phyloP scores from a whole-genome alignment of 306 rosid species.

The Glycyrrhiza uralensis region DNA sequence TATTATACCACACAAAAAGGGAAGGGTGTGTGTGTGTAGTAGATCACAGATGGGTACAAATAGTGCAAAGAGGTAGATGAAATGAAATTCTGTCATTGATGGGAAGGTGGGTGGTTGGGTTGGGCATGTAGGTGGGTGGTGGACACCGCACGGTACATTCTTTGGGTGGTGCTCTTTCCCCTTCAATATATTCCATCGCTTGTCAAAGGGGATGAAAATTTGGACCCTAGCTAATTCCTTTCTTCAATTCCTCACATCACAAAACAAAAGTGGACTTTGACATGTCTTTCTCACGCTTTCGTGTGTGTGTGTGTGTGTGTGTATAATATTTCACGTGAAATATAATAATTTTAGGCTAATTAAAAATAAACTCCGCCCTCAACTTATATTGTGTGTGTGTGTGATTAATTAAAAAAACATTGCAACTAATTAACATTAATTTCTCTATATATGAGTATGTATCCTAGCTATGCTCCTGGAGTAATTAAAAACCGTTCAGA shows the following conservation, averaged over 20 bases:
- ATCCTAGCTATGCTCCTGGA: background rate
- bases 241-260: constrained; percentile 29
- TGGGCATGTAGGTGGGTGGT: constrained; percentile 36
- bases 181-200: constrained; percentile 50
- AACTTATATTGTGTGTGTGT: too few relatives aligned
- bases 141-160: constrained; percentile 25
- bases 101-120: constrained; percentile 22
- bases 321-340: too few relatives aligned
- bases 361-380: too few relatives aligned
- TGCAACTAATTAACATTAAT: too few relatives aligned
- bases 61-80: constrained; percentile 13
- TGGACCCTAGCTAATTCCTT: constrained; percentile 31
- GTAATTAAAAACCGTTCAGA: too few relatives aligned
- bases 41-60: background rate
- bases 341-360: too few relatives aligned
- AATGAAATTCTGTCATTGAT: constrained; percentile 28
- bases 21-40: background rate
- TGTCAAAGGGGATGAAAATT: constrained; percentile 36
- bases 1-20: background rate
- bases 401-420: too few relatives aligned
- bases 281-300: constrained; percentile 27
- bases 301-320: background rate
- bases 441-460: too few relatives aligned
- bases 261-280: constrained; percentile 21
- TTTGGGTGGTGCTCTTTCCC: constrained; percentile 37